These are phyloP conservation scores for Xylariales sp. DNA, from an alignment of 2,329 filamentous ascomycete genomes.

Conservation along the genomic window DNA sequence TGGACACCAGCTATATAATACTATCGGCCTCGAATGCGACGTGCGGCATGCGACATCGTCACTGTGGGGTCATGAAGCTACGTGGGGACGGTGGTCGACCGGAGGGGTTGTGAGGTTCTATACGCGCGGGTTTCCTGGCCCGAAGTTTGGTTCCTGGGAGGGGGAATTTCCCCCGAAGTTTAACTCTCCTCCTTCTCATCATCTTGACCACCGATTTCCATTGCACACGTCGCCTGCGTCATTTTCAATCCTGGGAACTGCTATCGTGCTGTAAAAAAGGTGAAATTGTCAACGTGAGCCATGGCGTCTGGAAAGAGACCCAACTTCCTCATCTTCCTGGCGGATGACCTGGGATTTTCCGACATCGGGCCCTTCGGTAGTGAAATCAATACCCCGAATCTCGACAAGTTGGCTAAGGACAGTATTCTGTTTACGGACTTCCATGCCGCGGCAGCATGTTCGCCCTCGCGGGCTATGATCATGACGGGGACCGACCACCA, in stretches of 20 bases:
- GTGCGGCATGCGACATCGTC: slow-evolving; percentile 40
- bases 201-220: background rate
- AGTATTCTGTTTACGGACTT: slow-evolving; percentile 72
- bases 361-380: slow-evolving; percentile 69
- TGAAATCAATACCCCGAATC: slow-evolving; percentile 70
- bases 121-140: background rate
- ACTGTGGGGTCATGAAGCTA: slow-evolving; percentile 39
- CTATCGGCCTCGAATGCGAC: slow-evolving; percentile 35
- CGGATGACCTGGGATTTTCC: slow-evolving; percentile 70
- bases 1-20: background rate
- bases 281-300: background rate
- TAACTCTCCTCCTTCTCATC: background rate
- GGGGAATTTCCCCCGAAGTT: background rate
- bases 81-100: slow-evolving; percentile 24
- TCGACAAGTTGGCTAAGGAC: slow-evolving; percentile 63
- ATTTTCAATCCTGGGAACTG: background rate
- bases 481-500: slow-evolving; percentile 74
- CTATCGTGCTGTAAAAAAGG: background rate
- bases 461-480: slow-evolving; percentile 73
- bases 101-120: slow-evolving; percentile 11
- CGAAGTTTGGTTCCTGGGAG: background rate
- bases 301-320: slow-evolving; percentile 55
- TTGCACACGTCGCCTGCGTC: background rate
- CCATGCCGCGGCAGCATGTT: slow-evolving; percentile 73
- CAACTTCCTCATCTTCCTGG: slow-evolving; percentile 70